Evolutionary conservation across 169 alveolate species (phyloP).

Genomic region (Plasmodium knowlesi): DNA sequence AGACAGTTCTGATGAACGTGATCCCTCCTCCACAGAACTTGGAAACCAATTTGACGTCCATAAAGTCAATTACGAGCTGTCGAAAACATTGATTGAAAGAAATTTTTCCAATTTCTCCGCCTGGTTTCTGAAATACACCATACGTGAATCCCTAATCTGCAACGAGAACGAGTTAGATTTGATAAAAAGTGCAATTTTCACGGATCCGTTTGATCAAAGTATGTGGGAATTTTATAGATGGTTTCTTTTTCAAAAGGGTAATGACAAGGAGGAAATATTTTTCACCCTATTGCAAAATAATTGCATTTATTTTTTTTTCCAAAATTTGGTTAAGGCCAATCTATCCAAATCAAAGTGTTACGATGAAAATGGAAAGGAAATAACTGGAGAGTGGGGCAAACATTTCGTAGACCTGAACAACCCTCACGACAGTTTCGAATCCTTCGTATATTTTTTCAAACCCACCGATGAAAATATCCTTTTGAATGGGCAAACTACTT

Average conservation of each 20-base stretch:
- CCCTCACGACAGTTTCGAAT: slow-evolving; percentile 19
- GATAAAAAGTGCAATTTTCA: slow-evolving; percentile 65
- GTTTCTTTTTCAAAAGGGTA: slow-evolving; percentile 73
- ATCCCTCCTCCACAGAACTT: neutral
- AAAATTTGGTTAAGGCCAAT: slow-evolving; percentile 38
- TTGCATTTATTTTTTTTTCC: slow-evolving; percentile 46
- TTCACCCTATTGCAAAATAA: slow-evolving; percentile 44
- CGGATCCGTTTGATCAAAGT: slow-evolving; percentile 74
- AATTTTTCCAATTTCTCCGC: slow-evolving; percentile 76
- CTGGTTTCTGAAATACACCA: slow-evolving; percentile 63
- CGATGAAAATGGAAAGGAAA: slow-evolving; percentile 20
- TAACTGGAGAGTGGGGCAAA: slow-evolving; percentile 54
- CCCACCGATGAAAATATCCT: neutral
- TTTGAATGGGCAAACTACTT: neutral
- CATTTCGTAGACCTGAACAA: slow-evolving; percentile 13
- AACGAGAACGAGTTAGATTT: slow-evolving; percentile 30
- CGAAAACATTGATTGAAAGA: slow-evolving; percentile 33
- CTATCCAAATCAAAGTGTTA: slow-evolving; percentile 35
- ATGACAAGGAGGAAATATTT: slow-evolving; percentile 42
- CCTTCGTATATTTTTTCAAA: slow-evolving; percentile 42
- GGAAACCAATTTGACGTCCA: slow-evolving; percentile 24
- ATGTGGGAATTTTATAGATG: slow-evolving; percentile 73
- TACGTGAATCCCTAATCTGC: slow-evolving; percentile 33
- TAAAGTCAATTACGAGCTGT: slow-evolving; percentile 34
- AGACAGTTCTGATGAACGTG: neutral